These are phyloP conservation scores for Nakazawaea ishiwadae DNA, from an alignment of 805 yeast genomes.

Conservation along the genomic window DNA sequence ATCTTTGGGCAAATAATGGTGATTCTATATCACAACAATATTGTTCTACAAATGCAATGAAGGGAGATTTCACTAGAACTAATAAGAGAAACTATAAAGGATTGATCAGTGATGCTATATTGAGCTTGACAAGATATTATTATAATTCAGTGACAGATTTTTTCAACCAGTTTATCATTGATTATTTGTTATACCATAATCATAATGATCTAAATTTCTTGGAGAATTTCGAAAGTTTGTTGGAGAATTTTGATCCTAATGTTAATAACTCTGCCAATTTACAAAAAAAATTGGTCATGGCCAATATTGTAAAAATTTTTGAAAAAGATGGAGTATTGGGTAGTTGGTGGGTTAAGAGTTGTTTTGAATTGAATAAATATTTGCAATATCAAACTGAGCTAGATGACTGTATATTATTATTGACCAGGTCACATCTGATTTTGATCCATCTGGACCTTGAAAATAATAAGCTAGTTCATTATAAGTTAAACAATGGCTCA, in stretches of 20 bases:
- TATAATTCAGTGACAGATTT: constrained; percentile 40
- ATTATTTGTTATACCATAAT: constrained; percentile 32
- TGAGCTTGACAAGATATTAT: constrained; percentile 37
- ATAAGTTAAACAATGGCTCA: constrained; percentile 17
- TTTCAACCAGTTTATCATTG: constrained; percentile 38
- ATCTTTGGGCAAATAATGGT: constrained; percentile 66
- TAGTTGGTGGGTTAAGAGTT: constrained; percentile 29
- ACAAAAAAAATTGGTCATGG: constrained; percentile 15
- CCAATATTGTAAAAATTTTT: constrained; percentile 14
- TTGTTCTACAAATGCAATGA: constrained; percentile 52
- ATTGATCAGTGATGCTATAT: constrained; percentile 35
- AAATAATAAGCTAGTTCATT: constrained; percentile 16
- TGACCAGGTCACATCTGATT: constrained; percentile 20
- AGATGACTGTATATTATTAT: constrained; percentile 21
- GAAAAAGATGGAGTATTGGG: constrained; percentile 22
- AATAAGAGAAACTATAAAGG: constrained; percentile 37
- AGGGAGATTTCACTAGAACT: constrained; percentile 43
- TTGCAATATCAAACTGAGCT: constrained; percentile 13
- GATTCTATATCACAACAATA: constrained; percentile 62
- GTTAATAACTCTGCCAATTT: constrained; percentile 16
- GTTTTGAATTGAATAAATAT: constrained; percentile 12
- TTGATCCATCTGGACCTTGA: constrained; percentile 19
- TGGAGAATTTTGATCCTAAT: constrained; percentile 24
- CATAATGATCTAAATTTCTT: constrained; percentile 25
- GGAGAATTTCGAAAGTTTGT: constrained; percentile 35